Base-by-base conservation (phyloP, 2,329 filamentous ascomycete genomes). In the Ophiostoma pallidulum region DNA sequence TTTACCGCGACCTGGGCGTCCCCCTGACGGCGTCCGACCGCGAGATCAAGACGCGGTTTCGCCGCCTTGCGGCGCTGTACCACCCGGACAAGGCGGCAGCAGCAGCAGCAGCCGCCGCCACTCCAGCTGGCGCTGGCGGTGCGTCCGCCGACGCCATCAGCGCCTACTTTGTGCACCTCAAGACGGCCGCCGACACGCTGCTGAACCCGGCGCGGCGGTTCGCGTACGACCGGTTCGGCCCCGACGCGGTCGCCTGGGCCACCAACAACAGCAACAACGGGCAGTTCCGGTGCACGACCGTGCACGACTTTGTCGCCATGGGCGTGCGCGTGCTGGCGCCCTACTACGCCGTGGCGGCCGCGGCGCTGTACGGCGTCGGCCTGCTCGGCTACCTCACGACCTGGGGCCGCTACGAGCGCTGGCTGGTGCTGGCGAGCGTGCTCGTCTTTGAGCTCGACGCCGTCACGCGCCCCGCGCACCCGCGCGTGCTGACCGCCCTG, bases 191-290 rank as follows among this genome's bases (percentile, higher is more conserved):
- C 59, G 92, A 97, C 58, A 86, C 83, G 0, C 77, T 96, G 14
- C 68, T 79, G n/a, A 80, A 92, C 59, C 78, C 85, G 3, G 80
- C 79, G 1, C 81, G 77, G 59, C 76, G 88, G 48, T 94, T 92
- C 62, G 89, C 87, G 8, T 96, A 96, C 66, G 88, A 95, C 61
- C 80, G 88, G 41, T 89, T 95, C 62, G 90, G 90, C 0, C 82
- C 86, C 1, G 78, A 79, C 24, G 73, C 90, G 18, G 64, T 83
- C 12, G 62, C 63, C 8, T 91, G 83, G 82, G 69, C 75, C 31
- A 26, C 40, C 42, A 38, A 20, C 43, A 16, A 22, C n/a, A 33
- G 32, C 39, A 26, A 35, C 31, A 31, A 32, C 16, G 45, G 37
- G 8, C 22, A 22, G 16, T 28, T 18, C 20, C 71, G 77, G 54